phyloP scores from a whole-genome alignment of 2,329 filamentous ascomycete species.

The Ceratocystiopsis sp. region DNA sequence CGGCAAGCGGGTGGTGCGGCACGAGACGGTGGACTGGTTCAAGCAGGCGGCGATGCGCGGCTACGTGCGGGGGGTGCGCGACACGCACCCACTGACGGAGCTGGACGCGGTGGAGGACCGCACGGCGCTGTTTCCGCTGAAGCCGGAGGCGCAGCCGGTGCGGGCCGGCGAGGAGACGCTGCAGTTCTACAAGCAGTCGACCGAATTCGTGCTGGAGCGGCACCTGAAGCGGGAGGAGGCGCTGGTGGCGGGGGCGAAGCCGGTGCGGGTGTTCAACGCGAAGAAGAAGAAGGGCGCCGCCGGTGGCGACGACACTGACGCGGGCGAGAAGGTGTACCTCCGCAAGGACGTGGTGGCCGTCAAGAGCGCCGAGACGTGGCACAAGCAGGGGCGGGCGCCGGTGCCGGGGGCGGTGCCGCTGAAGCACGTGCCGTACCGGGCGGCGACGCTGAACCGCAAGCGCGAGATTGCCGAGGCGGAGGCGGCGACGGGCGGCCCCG shows the following conservation, averaged over 20 bases:
- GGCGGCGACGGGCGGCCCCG: conserved; percentile 62
- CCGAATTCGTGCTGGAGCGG: conserved; percentile 69
- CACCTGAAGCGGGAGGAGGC: conserved; percentile 90
- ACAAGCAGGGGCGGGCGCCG: conserved; percentile 80
- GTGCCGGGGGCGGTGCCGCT: conserved; percentile 53
- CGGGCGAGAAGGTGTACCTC: conserved; percentile 59
- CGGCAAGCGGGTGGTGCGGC: conserved; percentile 53
- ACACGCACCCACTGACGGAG: conserved; percentile 40
- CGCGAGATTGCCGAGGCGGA: conserved; percentile 79
- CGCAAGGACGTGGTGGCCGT: conserved; percentile 68
- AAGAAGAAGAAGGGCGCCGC: conserved; percentile 24
- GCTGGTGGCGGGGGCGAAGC: conserved; percentile 47
- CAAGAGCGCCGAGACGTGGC: conserved; percentile 91
- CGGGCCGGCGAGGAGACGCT: conserved; percentile 67
- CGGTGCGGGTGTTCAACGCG: conserved; percentile 56
- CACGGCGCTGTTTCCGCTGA: conserved; percentile 56
- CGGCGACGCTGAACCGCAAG: conserved; percentile 73
- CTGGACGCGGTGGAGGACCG: conserved; percentile 66
- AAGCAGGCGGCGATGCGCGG: conserved; percentile 52
- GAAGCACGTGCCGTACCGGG: conserved; percentile 78
- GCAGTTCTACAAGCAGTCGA: conserved; percentile 73
- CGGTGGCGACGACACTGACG: conserved; percentile 22
- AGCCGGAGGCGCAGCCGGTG: conserved; percentile 54
- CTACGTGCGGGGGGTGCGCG: conserved; percentile 37
- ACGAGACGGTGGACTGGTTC: conserved; percentile 81